Base-by-base conservation (phyloP, 805 yeast species). In the Lipomyces sp. region DNA sequence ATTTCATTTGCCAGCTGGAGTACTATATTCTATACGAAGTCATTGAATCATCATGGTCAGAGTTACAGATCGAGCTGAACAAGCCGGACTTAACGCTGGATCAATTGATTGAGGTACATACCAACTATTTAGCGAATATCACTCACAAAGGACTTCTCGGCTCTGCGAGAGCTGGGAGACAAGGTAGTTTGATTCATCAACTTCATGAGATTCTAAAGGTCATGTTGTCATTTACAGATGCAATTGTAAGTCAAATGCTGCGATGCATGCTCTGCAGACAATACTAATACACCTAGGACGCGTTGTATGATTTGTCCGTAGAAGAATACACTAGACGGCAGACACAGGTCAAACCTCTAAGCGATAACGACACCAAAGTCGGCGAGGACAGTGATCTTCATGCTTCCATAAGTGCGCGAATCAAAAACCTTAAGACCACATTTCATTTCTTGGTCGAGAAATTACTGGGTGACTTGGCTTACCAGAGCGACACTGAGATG, bases 41-140 rank as follows among this genome's bases (percentile, higher is more conserved):
- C 29, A 74, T 80, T 33, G 81, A 76, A 59, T 71, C 75, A 53
- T 74, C 78, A n/a, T 80, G 83, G 81, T 59, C 68, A 2, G 63
- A 72, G 58, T 56, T 77, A 53, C 73, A 73, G 53, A 50, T 50
- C 7, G 71, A 71, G 54, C 71, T 79, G 37, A 68, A 63, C 45
- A 63, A 69, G 58, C 63, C 67, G 15, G 72, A 70, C n/a, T 70
- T 72, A 5, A 77, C 80, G 1, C 74, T 79, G 29, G 80, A 78
- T 66, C 76, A 76, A 53, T 72, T 78, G 55, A 75, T 75, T 32
- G 69, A 64, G 7, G 75, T 76, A 4, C 83, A 80, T 64, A 60
- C 65, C n/a, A 64, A 65, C 34, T 80, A 75, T 59, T 70, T 80
- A 3, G 63, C 62, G 33, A 70, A 66, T 30, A 76, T 80, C 34